Percentiles rank a stretch among this genome's conserved stretches.
phyloP scores from a whole-genome alignment of 1,284 basidiomycete genomes.

The Peniophora sp. region DNA sequence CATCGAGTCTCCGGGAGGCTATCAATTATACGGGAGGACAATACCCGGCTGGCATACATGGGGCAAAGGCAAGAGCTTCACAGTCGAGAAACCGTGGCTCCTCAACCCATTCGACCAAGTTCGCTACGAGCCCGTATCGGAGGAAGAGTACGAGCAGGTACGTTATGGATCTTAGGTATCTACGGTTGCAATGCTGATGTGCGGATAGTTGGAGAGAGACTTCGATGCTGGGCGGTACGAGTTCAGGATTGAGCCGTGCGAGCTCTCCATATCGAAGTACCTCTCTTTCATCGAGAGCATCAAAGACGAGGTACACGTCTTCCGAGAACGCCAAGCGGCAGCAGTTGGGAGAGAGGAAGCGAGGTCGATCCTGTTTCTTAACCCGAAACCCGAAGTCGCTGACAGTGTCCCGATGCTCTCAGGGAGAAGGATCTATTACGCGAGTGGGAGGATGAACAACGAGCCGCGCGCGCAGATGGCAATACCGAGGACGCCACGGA shows the following conservation, averaged over 20 bases:
- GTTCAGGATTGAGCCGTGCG: conserved; percentile 45
- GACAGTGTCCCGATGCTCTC: neutral
- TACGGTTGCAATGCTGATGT: conserved; percentile 2
- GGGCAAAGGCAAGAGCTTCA: conserved; percentile 45
- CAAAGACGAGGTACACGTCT: conserved; percentile 32
- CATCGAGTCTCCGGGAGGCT: conserved; percentile 57
- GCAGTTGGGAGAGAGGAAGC: conserved; percentile 31
- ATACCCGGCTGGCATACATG: conserved; percentile 57
- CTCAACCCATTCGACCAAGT: conserved; percentile 62
- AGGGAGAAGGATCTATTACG: conserved; percentile 26
- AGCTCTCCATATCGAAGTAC: conserved; percentile 50
- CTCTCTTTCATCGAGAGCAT: conserved; percentile 35
- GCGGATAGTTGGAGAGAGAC: conserved; percentile 36
- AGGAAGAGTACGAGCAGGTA: conserved; percentile 39
- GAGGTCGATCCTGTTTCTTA: conserved; percentile 18
- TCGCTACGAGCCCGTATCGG: conserved; percentile 36
- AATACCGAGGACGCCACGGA: neutral
- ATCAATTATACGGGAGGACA: conserved; percentile 54
- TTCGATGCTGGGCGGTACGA: conserved; percentile 57
- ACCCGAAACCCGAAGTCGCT: neutral
- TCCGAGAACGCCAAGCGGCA: conserved; percentile 30
- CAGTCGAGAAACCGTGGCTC: conserved; percentile 46
- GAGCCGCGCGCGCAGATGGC: neutral
- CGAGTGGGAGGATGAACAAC: conserved; percentile 24
- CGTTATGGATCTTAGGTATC: conserved; percentile 1